Conservation (phyloP, 768 basidiomycete genomes). For the Russula emetica region DNA sequence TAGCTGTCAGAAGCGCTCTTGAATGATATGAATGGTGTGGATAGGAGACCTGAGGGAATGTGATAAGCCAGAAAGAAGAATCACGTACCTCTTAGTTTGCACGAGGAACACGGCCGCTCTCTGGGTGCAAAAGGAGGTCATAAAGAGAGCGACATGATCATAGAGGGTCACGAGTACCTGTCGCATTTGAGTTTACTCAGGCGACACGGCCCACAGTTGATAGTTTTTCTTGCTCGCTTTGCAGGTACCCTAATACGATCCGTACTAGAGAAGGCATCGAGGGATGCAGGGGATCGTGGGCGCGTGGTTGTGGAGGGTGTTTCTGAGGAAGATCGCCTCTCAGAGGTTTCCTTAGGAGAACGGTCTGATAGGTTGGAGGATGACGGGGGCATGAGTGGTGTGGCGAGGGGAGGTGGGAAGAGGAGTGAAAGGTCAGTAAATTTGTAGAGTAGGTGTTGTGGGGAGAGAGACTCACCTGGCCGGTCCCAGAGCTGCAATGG, state of each 20-base stretch:
- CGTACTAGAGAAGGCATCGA: not conserved
- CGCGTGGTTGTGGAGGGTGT: not conserved
- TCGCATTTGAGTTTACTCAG: constrained; percentile 88
- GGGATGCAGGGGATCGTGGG: constrained; percentile 9
- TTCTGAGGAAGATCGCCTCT: constrained; percentile 2
- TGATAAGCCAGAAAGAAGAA: not conserved
- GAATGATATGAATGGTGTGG: constrained; percentile 1
- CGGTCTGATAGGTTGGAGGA: not conserved
- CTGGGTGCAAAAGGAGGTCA: constrained; percentile 37
- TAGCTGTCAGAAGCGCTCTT: constrained; percentile 19
- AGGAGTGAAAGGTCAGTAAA: not conserved
- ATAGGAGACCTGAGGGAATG: not conserved
- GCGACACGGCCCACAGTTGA: constrained; percentile 86
- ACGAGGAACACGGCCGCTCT: constrained; percentile 85
- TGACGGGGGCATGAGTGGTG: not conserved
- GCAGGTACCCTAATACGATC: constrained; percentile 45
- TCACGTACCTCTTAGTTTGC: constrained; percentile 69
- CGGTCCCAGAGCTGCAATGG: not conserved
- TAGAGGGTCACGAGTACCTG: constrained; percentile 45
- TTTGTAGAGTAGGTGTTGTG: not conserved
- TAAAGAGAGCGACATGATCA: constrained; percentile 15
- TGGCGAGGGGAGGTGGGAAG: not conserved
- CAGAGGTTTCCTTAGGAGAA: not conserved
- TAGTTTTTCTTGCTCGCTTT: constrained; percentile 81
- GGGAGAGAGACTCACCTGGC: not conserved